Percentiles rank a stretch among this genome's conserved stretches.
These are phyloP conservation scores for Isatis lusitanica DNA, from an alignment of 441 rosid genomes.

Conservation along the genomic window DNA sequence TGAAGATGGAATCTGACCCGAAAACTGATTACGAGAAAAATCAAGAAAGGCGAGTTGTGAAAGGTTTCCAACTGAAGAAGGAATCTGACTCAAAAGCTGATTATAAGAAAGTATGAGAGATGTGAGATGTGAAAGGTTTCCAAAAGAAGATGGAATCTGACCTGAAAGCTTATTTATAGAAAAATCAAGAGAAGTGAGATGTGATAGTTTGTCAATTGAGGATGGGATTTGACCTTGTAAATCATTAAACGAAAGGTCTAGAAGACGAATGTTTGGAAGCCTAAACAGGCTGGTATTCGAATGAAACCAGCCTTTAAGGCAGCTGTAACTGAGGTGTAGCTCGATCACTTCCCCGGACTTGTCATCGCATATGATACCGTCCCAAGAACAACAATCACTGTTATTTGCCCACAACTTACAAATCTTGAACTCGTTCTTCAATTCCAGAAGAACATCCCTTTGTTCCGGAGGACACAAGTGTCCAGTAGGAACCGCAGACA, in stretches of 20 bases:
- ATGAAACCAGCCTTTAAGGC: background rate
- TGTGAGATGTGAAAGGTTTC: background rate
- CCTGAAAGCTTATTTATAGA: background rate
- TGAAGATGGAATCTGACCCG: background rate
- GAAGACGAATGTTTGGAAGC: background rate
- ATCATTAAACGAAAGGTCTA: background rate
- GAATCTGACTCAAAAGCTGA: background rate
- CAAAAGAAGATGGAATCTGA: background rate
- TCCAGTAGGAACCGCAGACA: background rate
- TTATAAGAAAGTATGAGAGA: background rate
- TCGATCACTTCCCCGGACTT: background rate
- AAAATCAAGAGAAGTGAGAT: background rate
- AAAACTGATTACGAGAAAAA: background rate
- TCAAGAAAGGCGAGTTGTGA: background rate
- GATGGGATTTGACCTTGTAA: background rate
- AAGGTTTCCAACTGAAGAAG: background rate
- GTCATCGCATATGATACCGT: background rate
- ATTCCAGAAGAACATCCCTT: conserved; percentile 12
- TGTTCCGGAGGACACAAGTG: background rate
- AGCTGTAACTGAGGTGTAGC: background rate
- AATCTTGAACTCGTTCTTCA: background rate
- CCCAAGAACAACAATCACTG: conserved; percentile 1
- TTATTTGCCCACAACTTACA: background rate
- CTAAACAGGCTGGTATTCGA: background rate
- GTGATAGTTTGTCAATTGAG: background rate